Base-by-base conservation (phyloP, 495 filamentous ascomycete genomes). In the Penicillium pulvis region DNA sequence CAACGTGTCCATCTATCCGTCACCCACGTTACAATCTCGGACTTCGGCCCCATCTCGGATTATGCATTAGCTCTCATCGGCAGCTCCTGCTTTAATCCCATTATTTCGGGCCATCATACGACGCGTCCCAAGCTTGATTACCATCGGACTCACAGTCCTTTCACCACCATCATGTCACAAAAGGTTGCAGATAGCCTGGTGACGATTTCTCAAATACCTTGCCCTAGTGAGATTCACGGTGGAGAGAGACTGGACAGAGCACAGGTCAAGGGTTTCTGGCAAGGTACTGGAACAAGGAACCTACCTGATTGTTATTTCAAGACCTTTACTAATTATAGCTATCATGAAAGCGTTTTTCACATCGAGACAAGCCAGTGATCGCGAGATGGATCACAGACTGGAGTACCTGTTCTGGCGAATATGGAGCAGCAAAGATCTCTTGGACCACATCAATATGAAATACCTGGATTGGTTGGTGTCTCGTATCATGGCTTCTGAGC, bases 321-420 rank as follows among this genome's bases (percentile, higher is more conserved):
- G 7, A 7, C 23, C 2, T 17, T n/a, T 28, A 6, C 46, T 49
- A n/a, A 49, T 28, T 3, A 31, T 31, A 4, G 12, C 42, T 58
- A 23, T 36, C 16, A 55, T 41, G 26, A 12, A 49, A 83, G 81
- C 75, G 4, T 83, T 79, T 56, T 67, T 63, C 48, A 69, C 71
- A 8, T 76, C 61, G 59, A 71, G 24, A 55, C 69, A 36, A 66
- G 72, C 39, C 63, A 81, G 50, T 58, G 71, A 59, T 20, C 69
- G 72, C 44, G 71, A 78, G 24, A 66, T 69, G 5, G 80, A 79
- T 16, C 56, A 60, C 53, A 65, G 82, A 59, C 65, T 85, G 16
- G 79, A 82, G 55, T 80, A 81, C 57, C 70, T 83, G 48, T 83
- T 83, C 59, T 83, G 81, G 82, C 69, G 81, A 42, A 78, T 83